Base-by-base conservation (phyloP, 495 filamentous ascomycete genomes). In the Talaromyces ruber region DNA sequence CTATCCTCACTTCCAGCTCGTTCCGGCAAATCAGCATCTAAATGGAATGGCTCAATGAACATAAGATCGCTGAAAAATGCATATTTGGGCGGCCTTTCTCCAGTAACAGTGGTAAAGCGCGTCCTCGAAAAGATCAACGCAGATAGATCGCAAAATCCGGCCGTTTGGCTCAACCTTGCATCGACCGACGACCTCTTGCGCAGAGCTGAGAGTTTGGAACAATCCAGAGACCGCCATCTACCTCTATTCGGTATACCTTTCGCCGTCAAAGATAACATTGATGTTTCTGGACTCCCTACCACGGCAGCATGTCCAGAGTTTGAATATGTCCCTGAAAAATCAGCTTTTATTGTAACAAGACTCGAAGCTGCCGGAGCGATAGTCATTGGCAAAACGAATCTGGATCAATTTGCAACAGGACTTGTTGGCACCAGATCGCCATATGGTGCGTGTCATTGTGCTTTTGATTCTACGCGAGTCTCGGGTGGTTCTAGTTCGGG, bases 361-460 rank as follows among this genome's bases (percentile, higher is more conserved):
- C 79, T 96, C 53, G 80, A 83, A 65, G 68, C 78, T 58, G 79
- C 84, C 22, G 90, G 90, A 34, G 87, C 85, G 7, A 70, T 80
- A 21, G 70, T 96, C 6, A 78, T 84, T 21, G 89, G 88, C 8
- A 97, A 96, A 71, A 91, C 91, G 0, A 96, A 96, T 72, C 80
- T 98, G 66, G 94, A 98, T 78, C 93, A 97, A 70, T 98, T 98
- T 74, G 94, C 94, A 29, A 98, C 98, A 92, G 94, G 94, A 14
- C 59, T 61, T 54, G 25, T 54, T 5, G 59, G 59, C n/a, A 52
- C 45, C 30, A 51, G 59, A 30, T 61, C 59, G 9, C 84, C 84
- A 0, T 86, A 83, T 60, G 85, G 85, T 2, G 76, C 72, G 30
- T 76, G 80, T 2, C 72, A 75, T 37, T 82, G 75, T 22, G 72